Evolutionary conservation across 768 basidiomycete species (phyloP).

Genomic region (Hygrocybe punicea): DNA sequence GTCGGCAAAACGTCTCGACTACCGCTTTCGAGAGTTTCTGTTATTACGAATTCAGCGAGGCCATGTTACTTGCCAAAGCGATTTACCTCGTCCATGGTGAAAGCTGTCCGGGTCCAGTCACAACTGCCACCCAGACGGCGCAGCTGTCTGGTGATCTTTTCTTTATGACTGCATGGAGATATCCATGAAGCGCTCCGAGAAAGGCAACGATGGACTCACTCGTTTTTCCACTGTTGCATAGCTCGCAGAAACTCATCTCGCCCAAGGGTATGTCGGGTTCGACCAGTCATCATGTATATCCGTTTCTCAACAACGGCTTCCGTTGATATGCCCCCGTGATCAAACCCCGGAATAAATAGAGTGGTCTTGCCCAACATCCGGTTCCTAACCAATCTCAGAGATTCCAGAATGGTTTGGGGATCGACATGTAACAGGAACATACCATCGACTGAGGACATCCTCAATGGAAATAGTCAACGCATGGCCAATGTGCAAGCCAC

Average conservation of each 20-base stretch:
- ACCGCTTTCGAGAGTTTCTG: conserved; percentile 82
- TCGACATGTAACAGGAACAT: conserved; percentile 20
- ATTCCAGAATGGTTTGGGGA: not conserved
- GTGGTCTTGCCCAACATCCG: conserved; percentile 94
- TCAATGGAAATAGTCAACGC: conserved; percentile 90
- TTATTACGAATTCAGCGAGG: conserved; percentile 3
- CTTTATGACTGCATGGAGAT: conserved; percentile 67
- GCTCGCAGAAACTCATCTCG: conserved; percentile 86
- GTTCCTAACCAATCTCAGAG: conserved; percentile 53
- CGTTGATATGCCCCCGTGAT: conserved; percentile 97
- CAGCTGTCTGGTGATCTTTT: conserved; percentile 84
- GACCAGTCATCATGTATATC: conserved; percentile 74
- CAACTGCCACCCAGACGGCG: conserved; percentile 87
- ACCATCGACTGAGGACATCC: conserved; percentile 88
- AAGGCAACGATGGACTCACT: conserved; percentile 50
- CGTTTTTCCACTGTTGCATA: conserved; percentile 96
- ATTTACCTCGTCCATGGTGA: conserved; percentile 86
- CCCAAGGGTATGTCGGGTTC: conserved; percentile 89
- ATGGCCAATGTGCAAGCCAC: conserved; percentile 92
- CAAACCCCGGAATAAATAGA: conserved; percentile 90
- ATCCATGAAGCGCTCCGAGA: not conserved
- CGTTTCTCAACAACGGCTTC: conserved; percentile 97
- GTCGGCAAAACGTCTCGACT: conserved; percentile 81
- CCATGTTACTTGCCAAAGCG: not conserved
- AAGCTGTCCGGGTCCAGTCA: conserved; percentile 92